Evolutionary conservation across 352 stramenopile genomes (phyloP).

Genomic region (Globisporangium middletonii): DNA sequence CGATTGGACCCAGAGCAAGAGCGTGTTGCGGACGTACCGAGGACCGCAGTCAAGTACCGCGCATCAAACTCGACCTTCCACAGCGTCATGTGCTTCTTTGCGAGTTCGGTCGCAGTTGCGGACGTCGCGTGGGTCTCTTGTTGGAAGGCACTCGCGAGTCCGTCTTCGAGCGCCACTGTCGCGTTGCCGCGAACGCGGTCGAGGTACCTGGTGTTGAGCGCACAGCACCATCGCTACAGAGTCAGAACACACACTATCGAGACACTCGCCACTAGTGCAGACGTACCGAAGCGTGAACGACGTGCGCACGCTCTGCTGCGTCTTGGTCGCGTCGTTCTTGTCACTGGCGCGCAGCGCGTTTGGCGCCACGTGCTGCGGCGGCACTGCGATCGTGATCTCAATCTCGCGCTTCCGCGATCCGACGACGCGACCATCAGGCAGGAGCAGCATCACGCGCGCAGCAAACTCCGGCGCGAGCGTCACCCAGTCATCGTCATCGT

Average conservation of each 20-base stretch:
- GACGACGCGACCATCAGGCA: constrained; percentile 48
- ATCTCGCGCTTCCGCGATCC: constrained; percentile 51
- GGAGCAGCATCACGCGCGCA: constrained; percentile 58
- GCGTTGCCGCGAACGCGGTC: constrained; percentile 35
- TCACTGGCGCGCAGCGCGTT: too few relatives aligned
- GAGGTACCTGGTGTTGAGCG: constrained; percentile 24
- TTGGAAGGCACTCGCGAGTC: background rate
- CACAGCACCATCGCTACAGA: background rate
- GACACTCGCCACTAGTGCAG: background rate
- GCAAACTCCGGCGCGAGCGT: constrained; percentile 64
- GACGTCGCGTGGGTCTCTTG: background rate
- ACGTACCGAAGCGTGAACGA: constrained; percentile 48
- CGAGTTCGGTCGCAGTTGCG: background rate
- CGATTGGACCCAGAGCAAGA: background rate
- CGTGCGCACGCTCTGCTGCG: constrained; percentile 29
- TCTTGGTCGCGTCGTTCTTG: background rate
- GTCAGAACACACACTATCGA: background rate
- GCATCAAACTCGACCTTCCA: constrained; percentile 80
- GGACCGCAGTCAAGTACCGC: constrained; percentile 43
- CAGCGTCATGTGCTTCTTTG: constrained; percentile 23
- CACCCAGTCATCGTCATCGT: constrained; percentile 61
- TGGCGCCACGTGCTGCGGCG: constrained; percentile 4
- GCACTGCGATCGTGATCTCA: constrained; percentile 56
- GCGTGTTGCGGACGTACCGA: constrained; percentile 30
- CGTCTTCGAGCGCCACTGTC: constrained; percentile 4